Conservation (phyloP, 1,284 basidiomycete genomes). For the Vanrija sp. region DNA sequence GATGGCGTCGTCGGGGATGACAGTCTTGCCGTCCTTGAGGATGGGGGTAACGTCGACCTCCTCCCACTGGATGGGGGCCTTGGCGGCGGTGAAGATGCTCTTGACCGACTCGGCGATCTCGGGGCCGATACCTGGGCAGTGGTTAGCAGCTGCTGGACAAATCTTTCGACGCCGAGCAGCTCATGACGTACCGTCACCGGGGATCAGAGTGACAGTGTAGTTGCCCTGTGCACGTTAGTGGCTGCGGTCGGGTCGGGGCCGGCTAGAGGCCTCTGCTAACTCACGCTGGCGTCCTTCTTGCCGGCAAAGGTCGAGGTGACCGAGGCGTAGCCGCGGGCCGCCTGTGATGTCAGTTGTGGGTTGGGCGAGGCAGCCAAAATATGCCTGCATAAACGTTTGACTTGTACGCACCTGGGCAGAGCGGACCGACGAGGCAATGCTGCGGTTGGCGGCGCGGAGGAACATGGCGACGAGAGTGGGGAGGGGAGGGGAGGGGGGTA, state of each 20-base stretch:
- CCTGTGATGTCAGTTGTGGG: constrained; percentile 21
- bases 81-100: constrained; percentile 83
- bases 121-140: constrained; percentile 79
- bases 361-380: not conserved
- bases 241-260: not conserved
- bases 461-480: constrained; percentile 21
- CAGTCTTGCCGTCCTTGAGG: constrained; percentile 90
- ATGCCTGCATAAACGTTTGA: not conserved
- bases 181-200: constrained; percentile 33
- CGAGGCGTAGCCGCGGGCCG: constrained; percentile 37
- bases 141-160: not conserved
- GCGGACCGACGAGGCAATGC: constrained; percentile 28
- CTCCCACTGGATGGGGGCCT: constrained; percentile 96
- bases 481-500: not conserved
- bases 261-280: constrained; percentile 33
- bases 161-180: not conserved
- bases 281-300: constrained; percentile 77
- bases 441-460: constrained; percentile 28
- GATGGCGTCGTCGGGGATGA: constrained; percentile 90
- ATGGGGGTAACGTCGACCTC: constrained; percentile 96
- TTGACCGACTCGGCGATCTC: constrained; percentile 97
- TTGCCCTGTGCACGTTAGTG: constrained; percentile 65
- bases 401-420: constrained; percentile 31
- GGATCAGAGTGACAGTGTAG: constrained; percentile 58
- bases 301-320: constrained; percentile 78